Evolutionary conservation across 176 grass and related monocot genomes (phyloP).

Genomic region (Tuctoria greenei): DNA sequence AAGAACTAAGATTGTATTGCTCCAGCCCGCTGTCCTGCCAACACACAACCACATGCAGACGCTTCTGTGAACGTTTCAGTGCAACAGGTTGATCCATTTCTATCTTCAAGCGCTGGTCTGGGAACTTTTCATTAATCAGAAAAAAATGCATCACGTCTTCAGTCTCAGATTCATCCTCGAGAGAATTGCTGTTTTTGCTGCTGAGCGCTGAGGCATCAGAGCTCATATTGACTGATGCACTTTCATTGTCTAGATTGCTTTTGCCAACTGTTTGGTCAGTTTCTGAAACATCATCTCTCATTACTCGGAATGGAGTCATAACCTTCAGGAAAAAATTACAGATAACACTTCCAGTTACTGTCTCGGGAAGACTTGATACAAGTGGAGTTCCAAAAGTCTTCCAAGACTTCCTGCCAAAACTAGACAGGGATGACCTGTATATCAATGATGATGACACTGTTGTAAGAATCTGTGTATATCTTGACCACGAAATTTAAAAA

Average conservation of each 20-base stretch:
- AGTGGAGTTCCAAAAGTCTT: constrained; percentile 86
- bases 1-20: constrained; percentile 53
- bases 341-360: constrained; percentile 59
- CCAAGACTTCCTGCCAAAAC: constrained; percentile 71
- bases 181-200: constrained; percentile 25
- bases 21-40: constrained; percentile 67
- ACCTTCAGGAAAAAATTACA: constrained; percentile 56
- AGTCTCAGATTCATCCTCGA: constrained; percentile 23
- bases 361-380: constrained; percentile 55
- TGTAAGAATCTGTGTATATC: background rate
- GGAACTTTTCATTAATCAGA: constrained; percentile 58
- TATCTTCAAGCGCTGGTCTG: constrained; percentile 47
- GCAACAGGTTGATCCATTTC: constrained; percentile 67
- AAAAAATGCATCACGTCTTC: constrained; percentile 58
- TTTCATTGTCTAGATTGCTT: constrained; percentile 31
- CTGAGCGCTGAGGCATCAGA: constrained; percentile 31
- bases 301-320: constrained; percentile 60
- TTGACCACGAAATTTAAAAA: constrained; percentile 11
- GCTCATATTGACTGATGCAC: constrained; percentile 33
- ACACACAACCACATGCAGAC: constrained; percentile 58
- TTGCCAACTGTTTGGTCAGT: constrained; percentile 32
- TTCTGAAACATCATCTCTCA: constrained; percentile 35
- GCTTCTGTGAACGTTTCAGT: constrained; percentile 42
- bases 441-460: background rate
- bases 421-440: constrained; percentile 41